phyloP scores from a whole-genome alignment of 805 yeast species.

The Wickerhamomyces ciferrii region DNA sequence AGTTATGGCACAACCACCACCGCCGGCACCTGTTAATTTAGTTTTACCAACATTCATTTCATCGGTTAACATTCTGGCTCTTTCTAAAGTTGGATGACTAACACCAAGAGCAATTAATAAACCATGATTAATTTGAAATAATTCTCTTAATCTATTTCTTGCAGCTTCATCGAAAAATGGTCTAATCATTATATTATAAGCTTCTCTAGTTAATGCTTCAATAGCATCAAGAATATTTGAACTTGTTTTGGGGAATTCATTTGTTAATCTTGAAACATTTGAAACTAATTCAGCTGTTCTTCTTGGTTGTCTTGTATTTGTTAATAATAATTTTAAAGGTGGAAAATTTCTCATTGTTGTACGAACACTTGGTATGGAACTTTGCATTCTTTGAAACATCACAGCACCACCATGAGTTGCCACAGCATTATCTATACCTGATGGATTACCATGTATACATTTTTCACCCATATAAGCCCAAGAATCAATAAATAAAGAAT shows the following conservation, averaged over 20 bases:
- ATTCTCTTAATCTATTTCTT: slow-evolving; percentile 42
- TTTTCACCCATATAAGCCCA: slow-evolving; percentile 95
- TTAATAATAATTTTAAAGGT: slow-evolving; percentile 63
- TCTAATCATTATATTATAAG: slow-evolving; percentile 56
- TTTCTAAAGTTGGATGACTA: slow-evolving; percentile 87
- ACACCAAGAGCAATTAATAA: slow-evolving; percentile 82
- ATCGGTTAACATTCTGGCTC: slow-evolving; percentile 63
- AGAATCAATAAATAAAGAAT: slow-evolving; percentile 59
- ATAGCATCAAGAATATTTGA: slow-evolving; percentile 67
- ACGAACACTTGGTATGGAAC: slow-evolving; percentile 55
- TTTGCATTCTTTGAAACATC: slow-evolving; percentile 61
- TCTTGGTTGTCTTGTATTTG: slow-evolving; percentile 85
- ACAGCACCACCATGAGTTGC: slow-evolving; percentile 97
- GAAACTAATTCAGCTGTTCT: slow-evolving; percentile 82
- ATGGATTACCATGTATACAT: slow-evolving; percentile 94
- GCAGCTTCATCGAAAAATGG: slow-evolving; percentile 41
- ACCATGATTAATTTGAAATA: slow-evolving; percentile 84
- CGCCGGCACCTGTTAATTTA: slow-evolving; percentile 97
- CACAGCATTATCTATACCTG: slow-evolving; percentile 95
- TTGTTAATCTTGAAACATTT: slow-evolving; percentile 55
- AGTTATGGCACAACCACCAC: slow-evolving; percentile 98
- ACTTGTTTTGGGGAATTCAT: slow-evolving; percentile 48
- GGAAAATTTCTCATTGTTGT: slow-evolving; percentile 73
- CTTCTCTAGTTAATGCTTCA: slow-evolving; percentile 68
- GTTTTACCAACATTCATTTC: slow-evolving; percentile 71